Percentiles rank a stretch among this genome's conserved stretches.
Evolutionary conservation across 441 rosid genomes (phyloP).

Genomic region (Adansonia madagascariensis): DNA sequence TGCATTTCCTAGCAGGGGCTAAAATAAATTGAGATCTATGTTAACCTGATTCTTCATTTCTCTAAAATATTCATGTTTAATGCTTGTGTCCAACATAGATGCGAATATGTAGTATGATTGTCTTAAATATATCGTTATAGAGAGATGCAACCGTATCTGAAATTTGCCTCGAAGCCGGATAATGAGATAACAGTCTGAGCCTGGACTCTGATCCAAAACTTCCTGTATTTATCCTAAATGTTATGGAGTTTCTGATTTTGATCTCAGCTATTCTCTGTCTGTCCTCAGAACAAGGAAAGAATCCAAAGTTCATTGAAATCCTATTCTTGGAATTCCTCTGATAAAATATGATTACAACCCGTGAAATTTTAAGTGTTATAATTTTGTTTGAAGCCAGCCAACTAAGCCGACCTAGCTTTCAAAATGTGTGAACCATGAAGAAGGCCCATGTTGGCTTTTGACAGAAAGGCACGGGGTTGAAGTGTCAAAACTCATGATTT

Average conservation of each 20-base stretch:
- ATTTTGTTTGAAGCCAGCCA: neutral
- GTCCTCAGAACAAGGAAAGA: neutral
- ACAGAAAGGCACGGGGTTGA: neutral
- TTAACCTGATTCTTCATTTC: too few relatives aligned
- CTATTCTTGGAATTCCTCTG: neutral
- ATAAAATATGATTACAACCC: conserved; percentile 11
- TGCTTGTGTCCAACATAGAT: too few relatives aligned
- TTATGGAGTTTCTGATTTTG: neutral
- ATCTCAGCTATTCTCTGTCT: neutral
- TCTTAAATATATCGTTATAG: too few relatives aligned
- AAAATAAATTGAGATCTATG: too few relatives aligned
- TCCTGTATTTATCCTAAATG: neutral
- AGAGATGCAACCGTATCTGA: too few relatives aligned
- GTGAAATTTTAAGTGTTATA: neutral
- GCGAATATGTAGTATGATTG: too few relatives aligned
- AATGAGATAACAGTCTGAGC: neutral
- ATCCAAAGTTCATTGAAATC: neutral
- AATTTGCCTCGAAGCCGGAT: neutral
- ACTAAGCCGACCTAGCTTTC: neutral
- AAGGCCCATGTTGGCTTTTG: neutral
- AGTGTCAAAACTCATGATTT: neutral
- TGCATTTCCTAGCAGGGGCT: neutral
- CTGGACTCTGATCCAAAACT: neutral
- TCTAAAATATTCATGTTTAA: too few relatives aligned
- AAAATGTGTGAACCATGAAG: neutral